Percentiles rank a stretch among this genome's conserved stretches.
Conservation (phyloP, 75 land plant genomes). For the Ceratopteris richardii region DNA sequence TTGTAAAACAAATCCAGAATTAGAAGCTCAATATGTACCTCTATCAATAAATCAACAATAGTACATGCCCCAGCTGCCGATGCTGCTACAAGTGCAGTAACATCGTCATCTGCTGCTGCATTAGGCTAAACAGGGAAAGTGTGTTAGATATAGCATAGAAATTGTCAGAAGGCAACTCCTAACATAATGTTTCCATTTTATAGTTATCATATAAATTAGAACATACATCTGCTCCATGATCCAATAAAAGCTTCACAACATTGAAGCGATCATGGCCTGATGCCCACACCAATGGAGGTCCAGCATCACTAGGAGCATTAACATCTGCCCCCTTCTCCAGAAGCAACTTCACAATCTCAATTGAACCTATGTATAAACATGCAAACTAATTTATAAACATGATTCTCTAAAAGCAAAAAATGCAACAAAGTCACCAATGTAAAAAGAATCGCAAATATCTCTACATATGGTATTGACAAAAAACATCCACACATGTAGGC, state of each 20-base stretch:
- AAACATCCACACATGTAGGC: too few species aligned
- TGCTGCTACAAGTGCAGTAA: slow-evolving; percentile 78
- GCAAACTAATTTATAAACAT: background rate
- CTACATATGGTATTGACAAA: too few species aligned
- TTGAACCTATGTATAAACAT: slow-evolving; percentile 42
- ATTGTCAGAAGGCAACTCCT: too few species aligned
- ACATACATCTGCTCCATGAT: slow-evolving; percentile 82
- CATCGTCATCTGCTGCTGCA: slow-evolving; percentile 69
- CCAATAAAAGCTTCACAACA: slow-evolving; percentile 64
- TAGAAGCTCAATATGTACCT: slow-evolving; percentile 39
- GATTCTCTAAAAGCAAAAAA: background rate
- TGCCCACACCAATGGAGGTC: slow-evolving; percentile 95
- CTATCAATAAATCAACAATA: slow-evolving; percentile 64
- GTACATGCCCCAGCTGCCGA: slow-evolving; percentile 77
- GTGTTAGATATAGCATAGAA: too few species aligned
- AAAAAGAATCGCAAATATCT: too few species aligned
- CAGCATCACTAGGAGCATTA: slow-evolving; percentile 84
- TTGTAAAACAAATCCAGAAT: too few species aligned
- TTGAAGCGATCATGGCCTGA: slow-evolving; percentile 78
- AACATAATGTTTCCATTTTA: too few species aligned
- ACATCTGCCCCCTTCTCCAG: slow-evolving; percentile 63
- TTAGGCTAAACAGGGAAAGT: slow-evolving; percentile 70
- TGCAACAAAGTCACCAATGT: background rate
- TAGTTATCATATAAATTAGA: background rate
- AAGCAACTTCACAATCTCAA: slow-evolving; percentile 58